Evolutionary conservation across 2,329 filamentous ascomycete species (phyloP).

Genomic region (Phyllosticta capitalensis): DNA sequence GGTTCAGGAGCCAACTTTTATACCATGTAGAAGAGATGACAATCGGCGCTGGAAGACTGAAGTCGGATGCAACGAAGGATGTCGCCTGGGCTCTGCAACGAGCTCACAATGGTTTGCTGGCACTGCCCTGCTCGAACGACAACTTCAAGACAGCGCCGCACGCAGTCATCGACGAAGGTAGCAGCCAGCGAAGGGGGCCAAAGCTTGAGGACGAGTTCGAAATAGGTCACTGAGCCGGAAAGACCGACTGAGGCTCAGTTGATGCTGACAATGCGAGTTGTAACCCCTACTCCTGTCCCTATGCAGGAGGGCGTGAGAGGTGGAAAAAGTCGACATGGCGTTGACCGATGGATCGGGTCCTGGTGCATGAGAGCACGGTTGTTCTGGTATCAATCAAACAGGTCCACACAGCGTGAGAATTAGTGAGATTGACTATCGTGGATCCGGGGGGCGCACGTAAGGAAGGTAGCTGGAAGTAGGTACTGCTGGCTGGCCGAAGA

Average conservation of each 20-base stretch:
- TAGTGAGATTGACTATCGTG: background rate
- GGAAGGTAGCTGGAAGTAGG: background rate
- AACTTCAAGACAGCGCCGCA: background rate
- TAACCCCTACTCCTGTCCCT: background rate
- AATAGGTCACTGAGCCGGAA: background rate
- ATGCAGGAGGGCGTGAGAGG: background rate
- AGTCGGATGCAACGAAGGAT: background rate
- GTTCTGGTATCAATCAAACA: background rate
- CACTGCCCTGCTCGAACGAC: background rate
- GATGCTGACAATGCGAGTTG: background rate
- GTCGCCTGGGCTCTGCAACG: background rate
- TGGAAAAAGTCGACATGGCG: background rate
- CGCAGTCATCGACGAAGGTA: background rate
- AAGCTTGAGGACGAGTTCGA: background rate
- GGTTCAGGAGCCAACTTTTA: background rate
- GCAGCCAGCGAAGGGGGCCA: background rate
- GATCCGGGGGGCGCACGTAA: background rate
- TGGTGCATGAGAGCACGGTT: background rate
- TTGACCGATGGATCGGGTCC: background rate
- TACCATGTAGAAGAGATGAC: background rate
- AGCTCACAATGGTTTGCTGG: background rate
- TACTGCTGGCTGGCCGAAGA: background rate
- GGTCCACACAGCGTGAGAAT: background rate
- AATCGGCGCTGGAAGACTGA: background rate
- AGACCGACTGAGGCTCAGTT: background rate